A percentile compares a stretch with the other conserved stretches of the same genome.
These are phyloP conservation scores for Eimeria sp. DNA, from an alignment of 169 alveolate genomes.

Conservation along the genomic window DNA sequence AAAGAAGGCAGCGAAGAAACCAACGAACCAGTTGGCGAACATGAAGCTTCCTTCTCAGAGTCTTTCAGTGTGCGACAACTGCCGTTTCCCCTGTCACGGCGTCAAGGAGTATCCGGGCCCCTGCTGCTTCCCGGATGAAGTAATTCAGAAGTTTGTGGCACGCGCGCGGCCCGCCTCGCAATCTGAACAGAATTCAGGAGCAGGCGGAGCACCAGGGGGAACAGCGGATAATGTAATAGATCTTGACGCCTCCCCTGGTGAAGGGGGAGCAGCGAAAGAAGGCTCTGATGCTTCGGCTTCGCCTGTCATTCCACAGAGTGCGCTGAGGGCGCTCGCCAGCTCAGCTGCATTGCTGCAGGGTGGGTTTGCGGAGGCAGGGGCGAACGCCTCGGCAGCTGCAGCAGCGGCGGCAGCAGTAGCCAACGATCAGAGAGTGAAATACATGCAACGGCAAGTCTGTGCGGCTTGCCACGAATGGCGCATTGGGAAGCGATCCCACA, in stretches of 20 bases:
- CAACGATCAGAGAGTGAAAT: slow-evolving; percentile 52
- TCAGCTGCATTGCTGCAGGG: slow-evolving; percentile 70
- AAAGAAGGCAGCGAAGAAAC: slow-evolving; percentile 78
- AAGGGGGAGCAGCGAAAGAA: slow-evolving; percentile 34
- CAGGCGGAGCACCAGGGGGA: slow-evolving; percentile 14
- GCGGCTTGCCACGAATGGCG: slow-evolving; percentile 81
- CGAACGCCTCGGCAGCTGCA: neutral
- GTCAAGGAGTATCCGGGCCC: slow-evolving; percentile 80
- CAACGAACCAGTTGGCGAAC: slow-evolving; percentile 78
- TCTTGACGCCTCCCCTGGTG: slow-evolving; percentile 36
- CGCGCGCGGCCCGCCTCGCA: slow-evolving; percentile 65
- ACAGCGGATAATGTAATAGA: neutral
- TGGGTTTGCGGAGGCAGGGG: slow-evolving; percentile 4
- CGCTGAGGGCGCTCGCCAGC: slow-evolving; percentile 54
- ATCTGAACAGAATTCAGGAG: slow-evolving; percentile 3
- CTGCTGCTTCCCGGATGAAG: slow-evolving; percentile 81
- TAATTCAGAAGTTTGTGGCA: slow-evolving; percentile 58
- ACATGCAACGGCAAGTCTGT: slow-evolving; percentile 80
- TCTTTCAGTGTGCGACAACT: slow-evolving; percentile 76
- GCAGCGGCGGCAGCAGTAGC: slow-evolving; percentile 56
- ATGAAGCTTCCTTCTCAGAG: slow-evolving; percentile 80
- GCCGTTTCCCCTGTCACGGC: slow-evolving; percentile 82
- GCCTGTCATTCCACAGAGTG: slow-evolving; percentile 44
- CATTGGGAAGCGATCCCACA: slow-evolving; percentile 69
- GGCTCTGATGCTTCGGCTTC: slow-evolving; percentile 59